These are phyloP conservation scores for Talaromyces verruculosus DNA, from an alignment of 2,329 filamentous ascomycete genomes.

Conservation along the genomic window DNA sequence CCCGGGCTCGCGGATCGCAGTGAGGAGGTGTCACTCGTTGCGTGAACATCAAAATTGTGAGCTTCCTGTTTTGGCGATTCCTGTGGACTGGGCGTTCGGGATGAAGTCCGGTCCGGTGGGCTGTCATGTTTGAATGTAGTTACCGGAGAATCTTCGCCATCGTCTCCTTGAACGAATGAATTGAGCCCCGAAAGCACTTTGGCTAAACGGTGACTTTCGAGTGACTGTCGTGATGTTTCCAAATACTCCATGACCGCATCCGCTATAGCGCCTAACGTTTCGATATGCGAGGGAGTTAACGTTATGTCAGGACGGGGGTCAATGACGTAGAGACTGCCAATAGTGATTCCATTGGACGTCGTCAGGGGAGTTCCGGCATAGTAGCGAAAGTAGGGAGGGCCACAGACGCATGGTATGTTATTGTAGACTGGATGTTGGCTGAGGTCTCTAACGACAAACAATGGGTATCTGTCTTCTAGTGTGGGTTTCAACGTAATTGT, in stretches of 20 bases:
- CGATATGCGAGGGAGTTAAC: slow-evolving; percentile 23
- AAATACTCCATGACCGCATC: slow-evolving; percentile 32
- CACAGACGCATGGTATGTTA: slow-evolving; percentile 30
- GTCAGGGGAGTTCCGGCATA: slow-evolving; percentile 35
- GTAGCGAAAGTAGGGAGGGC: slow-evolving; percentile 31
- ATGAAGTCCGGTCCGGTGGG: background rate
- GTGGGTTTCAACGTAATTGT: slow-evolving; percentile 25
- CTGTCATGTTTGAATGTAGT: slow-evolving; percentile 13
- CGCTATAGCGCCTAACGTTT: slow-evolving; percentile 28
- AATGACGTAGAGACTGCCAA: slow-evolving; percentile 34
- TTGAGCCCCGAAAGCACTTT: slow-evolving; percentile 23
- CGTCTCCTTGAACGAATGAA: slow-evolving; percentile 22
- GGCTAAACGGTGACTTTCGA: slow-evolving; percentile 21
- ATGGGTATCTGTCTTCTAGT: slow-evolving; percentile 21
- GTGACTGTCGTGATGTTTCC: slow-evolving; percentile 26
- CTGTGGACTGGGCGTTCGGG: background rate
- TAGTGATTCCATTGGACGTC: slow-evolving; percentile 33
- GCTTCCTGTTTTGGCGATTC: background rate
- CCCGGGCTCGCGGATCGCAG: background rate
- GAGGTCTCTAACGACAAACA: slow-evolving; percentile 36
- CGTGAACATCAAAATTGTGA: background rate
- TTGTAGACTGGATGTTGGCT: slow-evolving; percentile 34
- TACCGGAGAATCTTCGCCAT: slow-evolving; percentile 18
- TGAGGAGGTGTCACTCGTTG: background rate
- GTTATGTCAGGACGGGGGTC: slow-evolving; percentile 25